Percentiles rank a stretch among this genome's conserved stretches.
These are phyloP conservation scores for Ascosphaera apis DNA, from an alignment of 2,329 filamentous ascomycete species.

Conservation along the genomic window DNA sequence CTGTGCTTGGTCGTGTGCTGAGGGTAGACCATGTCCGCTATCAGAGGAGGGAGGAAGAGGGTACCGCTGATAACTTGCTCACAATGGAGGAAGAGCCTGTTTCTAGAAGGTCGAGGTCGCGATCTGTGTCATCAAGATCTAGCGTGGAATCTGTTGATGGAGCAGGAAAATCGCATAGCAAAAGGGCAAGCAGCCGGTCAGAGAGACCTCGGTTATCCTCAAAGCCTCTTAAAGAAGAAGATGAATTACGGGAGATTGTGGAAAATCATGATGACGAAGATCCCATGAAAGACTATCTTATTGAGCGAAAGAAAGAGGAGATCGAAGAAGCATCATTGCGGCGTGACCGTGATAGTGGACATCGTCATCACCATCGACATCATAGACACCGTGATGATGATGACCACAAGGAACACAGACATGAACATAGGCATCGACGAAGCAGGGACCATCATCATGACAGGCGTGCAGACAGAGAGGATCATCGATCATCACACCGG, in stretches of 20 bases:
- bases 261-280: slow-evolving; percentile 80
- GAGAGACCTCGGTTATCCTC: too few relatives aligned
- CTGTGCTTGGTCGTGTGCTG: slow-evolving; percentile 55
- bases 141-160: too few relatives aligned
- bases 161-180: too few relatives aligned
- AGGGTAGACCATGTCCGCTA: slow-evolving; percentile 87
- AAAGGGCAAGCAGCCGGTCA: too few relatives aligned
- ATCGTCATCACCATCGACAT: slow-evolving; percentile 25
- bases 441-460: too few relatives aligned
- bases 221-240: slow-evolving; percentile 67
- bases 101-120: too few relatives aligned
- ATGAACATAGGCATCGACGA: neutral
- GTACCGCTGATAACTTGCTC: too few relatives aligned
- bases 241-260: slow-evolving; percentile 52
- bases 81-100: too few relatives aligned
- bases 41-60: slow-evolving; percentile 54
- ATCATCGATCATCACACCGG: too few relatives aligned
- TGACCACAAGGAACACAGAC: neutral
- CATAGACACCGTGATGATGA: slow-evolving; percentile 13
- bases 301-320: slow-evolving; percentile 80
- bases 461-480: too few relatives aligned
- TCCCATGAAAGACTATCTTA: slow-evolving; percentile 82
- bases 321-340: slow-evolving; percentile 45
- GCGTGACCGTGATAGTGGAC: slow-evolving; percentile 14
- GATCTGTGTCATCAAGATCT: too few relatives aligned